A percentile compares a stretch with the other conserved stretches of the same genome.
Conservation (phyloP, 768 basidiomycete genomes). For the Leccinellum rugosiceps region DNA sequence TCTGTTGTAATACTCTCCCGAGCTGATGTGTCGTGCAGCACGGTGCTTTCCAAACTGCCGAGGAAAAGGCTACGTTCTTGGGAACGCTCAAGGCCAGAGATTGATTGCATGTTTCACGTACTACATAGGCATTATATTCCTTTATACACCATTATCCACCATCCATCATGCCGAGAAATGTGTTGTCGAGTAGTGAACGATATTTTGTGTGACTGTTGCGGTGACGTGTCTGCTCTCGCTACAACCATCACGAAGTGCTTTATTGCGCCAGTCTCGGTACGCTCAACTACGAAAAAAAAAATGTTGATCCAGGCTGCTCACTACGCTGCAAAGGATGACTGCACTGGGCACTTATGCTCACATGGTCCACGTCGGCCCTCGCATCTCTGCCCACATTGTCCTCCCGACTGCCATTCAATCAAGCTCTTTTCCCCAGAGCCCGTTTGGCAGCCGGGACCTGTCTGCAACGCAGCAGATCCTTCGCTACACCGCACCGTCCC, state of each 20-base stretch:
- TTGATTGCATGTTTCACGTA: conserved; percentile 46
- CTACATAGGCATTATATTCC: conserved; percentile 37
- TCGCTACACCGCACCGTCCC: neutral
- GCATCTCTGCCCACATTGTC: conserved; percentile 37
- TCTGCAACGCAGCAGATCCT: conserved; percentile 4
- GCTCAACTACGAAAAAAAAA: conserved; percentile 14
- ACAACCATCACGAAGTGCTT: conserved; percentile 7
- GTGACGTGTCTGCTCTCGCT: neutral
- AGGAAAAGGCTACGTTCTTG: conserved; percentile 95
- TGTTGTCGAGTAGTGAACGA: neutral
- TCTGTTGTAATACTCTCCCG: neutral
- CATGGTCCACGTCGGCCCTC: conserved; percentile 77
- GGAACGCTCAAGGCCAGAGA: conserved; percentile 85
- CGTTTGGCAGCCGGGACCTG: conserved; percentile 5
- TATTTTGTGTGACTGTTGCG: neutral
- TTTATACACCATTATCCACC: conserved; percentile 28
- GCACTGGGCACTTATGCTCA: conserved; percentile 71
- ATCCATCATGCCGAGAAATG: conserved; percentile 39
- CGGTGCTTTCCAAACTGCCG: conserved; percentile 94
- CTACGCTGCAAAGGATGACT: conserved; percentile 59
- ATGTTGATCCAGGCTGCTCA: conserved; percentile 5
- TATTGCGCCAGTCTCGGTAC: conserved; percentile 44
- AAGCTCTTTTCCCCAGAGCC: conserved; percentile 5
- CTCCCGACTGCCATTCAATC: conserved; percentile 28
- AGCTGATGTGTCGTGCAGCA: conserved; percentile 48